phyloP scores from a whole-genome alignment of 2,329 filamentous ascomycete genomes.

The Ophiostoma piceae region DNA sequence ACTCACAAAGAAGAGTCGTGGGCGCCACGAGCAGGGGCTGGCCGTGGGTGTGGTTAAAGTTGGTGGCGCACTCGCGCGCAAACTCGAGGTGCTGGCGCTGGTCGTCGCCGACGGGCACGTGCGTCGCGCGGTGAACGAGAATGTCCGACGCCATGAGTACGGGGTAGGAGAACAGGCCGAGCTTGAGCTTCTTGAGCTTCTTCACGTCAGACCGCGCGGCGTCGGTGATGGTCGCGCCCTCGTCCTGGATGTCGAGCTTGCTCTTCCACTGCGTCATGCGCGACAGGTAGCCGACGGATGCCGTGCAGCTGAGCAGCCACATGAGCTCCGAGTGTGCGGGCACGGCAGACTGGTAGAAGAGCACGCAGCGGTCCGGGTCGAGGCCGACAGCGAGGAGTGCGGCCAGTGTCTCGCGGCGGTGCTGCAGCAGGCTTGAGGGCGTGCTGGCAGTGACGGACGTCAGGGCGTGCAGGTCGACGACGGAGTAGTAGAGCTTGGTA shows the following conservation, averaged over 20 bases:
- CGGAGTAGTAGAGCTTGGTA: conserved; percentile 66
- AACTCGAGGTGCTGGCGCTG: conserved; percentile 94
- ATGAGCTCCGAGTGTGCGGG: conserved; percentile 81
- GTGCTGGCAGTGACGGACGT: conserved; percentile 47
- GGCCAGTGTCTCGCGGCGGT: conserved; percentile 70
- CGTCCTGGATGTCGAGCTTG: conserved; percentile 62
- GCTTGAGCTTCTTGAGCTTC: conserved; percentile 51
- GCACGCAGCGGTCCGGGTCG: conserved; percentile 65
- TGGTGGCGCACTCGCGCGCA: conserved; percentile 74
- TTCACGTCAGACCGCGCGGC: conserved; percentile 44
- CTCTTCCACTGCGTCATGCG: conserved; percentile 99
- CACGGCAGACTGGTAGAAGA: conserved; percentile 62
- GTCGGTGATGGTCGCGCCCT: conserved; percentile 50
- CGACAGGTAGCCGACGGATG: conserved; percentile 87
- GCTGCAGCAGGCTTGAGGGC: conserved; percentile 46
- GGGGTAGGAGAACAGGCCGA: conserved; percentile 92
- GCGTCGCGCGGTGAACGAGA: conserved; percentile 79
- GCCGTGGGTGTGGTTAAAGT: conserved; percentile 73
- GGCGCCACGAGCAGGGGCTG: conserved; percentile 60
- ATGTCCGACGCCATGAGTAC: conserved; percentile 95
- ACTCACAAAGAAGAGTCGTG: conserved; percentile 60
- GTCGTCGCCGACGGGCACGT: conserved; percentile 95
- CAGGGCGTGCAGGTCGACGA: conserved; percentile 92
- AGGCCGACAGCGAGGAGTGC: conserved; percentile 79
- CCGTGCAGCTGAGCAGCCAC: conserved; percentile 92